A percentile compares a stretch with the other conserved stretches of the same genome.
phyloP scores from a whole-genome alignment of 192 early-diverging fungal genomes.

The Diversispora eburnea region DNA sequence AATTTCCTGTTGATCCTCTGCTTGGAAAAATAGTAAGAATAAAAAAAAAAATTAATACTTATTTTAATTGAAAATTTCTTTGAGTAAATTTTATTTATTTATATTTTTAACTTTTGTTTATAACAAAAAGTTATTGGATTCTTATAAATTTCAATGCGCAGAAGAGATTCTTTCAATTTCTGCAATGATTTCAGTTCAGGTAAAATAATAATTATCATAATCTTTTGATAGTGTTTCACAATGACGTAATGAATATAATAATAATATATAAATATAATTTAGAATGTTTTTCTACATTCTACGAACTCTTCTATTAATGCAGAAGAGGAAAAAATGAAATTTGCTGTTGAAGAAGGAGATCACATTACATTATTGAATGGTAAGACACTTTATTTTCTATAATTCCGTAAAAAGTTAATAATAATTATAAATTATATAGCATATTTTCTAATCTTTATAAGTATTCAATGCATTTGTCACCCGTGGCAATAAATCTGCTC shows the following conservation, averaged over 20 bases:
- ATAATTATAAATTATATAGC: not conserved
- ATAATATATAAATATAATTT: not conserved
- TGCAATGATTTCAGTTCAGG: conserved; percentile 75
- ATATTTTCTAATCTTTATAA: conserved; percentile 30
- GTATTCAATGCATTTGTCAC: conserved; percentile 77
- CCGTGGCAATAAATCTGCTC: conserved; percentile 46
- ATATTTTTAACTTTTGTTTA: not conserved
- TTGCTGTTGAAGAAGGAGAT: conserved; percentile 76
- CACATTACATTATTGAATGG: conserved; percentile 54
- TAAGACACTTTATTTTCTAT: conserved; percentile 8
- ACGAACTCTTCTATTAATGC: conserved; percentile 34
- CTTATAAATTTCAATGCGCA: conserved; percentile 57
- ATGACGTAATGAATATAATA: not conserved
- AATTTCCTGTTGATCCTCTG: conserved; percentile 73
- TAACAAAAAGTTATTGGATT: conserved; percentile 50
- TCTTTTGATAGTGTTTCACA: not conserved
- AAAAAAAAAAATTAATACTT: not conserved
- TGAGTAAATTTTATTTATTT: not conserved
- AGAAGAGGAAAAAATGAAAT: conserved; percentile 61
- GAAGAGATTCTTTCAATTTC: conserved; percentile 77
- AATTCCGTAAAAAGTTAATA: not conserved
- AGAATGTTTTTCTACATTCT: conserved; percentile 49
- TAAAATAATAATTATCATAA: conserved; percentile 25
- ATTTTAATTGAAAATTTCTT: conserved; percentile 4
- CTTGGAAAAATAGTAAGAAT: conserved; percentile 57